These are phyloP conservation scores for Ministeria vibrans DNA, from an alignment of 78 protist species.

Conservation along the genomic window DNA sequence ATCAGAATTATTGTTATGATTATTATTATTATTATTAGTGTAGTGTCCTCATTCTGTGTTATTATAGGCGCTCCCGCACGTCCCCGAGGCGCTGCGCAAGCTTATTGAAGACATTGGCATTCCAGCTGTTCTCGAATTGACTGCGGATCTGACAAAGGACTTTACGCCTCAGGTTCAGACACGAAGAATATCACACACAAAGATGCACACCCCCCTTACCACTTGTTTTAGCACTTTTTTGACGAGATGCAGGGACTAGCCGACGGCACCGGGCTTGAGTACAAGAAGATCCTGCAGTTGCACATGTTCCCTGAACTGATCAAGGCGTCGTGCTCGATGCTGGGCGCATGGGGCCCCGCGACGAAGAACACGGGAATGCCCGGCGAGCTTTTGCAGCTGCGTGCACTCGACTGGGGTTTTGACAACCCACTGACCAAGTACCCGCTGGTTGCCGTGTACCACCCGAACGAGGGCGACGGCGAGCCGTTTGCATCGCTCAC, in stretches of 20 bases:
- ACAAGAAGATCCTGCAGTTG: slow-evolving; percentile 27
- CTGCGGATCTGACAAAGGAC: slow-evolving; percentile 32
- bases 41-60: background rate
- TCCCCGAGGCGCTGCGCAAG: slow-evolving; percentile 27
- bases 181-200: no score
- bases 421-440: slow-evolving; percentile 41
- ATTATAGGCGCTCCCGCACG: slow-evolving; percentile 17
- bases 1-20: background rate
- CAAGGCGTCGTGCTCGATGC: slow-evolving; percentile 61
- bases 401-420: slow-evolving; percentile 57
- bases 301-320: slow-evolving; percentile 65
- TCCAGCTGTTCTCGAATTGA: slow-evolving; percentile 41
- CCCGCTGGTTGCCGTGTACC: slow-evolving; percentile 45
- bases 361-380: background rate
- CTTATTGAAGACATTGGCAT: slow-evolving; percentile 36
- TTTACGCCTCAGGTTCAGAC: slow-evolving; percentile 42
- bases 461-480: slow-evolving; percentile 38
- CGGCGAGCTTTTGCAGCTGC: slow-evolving; percentile 42
- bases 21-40: background rate
- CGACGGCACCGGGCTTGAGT: slow-evolving; percentile 44
- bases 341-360: slow-evolving; percentile 51
- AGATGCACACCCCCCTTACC: no score
- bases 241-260: slow-evolving; percentile 57
- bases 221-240: no score
- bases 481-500: background rate